These are phyloP conservation scores for Solanum sejunctum DNA, from an alignment of 257 asterid species.

Conservation along the genomic window DNA sequence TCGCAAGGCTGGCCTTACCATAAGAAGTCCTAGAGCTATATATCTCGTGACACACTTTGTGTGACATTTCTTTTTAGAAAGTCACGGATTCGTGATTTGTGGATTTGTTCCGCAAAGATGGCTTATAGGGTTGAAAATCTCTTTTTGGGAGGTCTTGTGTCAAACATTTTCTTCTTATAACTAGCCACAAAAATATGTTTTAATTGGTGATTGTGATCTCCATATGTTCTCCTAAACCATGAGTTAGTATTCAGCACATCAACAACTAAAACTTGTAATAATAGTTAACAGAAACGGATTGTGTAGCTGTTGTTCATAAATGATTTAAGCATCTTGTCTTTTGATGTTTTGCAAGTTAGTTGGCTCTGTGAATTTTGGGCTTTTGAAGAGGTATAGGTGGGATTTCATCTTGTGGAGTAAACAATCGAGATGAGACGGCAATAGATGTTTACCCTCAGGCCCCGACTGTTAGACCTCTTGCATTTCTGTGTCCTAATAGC, in stretches of 20 bases:
- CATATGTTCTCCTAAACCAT: background rate
- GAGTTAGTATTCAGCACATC: background rate
- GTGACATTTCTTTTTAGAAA: no score
- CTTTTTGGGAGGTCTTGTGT: background rate
- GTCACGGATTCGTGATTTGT: background rate
- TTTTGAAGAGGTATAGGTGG: background rate
- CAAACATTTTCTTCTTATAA: background rate
- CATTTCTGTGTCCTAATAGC: background rate
- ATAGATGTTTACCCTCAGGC: background rate
- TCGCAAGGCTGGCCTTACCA: no score
- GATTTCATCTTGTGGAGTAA: background rate
- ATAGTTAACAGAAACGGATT: background rate
- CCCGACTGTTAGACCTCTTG: background rate
- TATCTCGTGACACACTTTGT: no score
- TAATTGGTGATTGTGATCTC: background rate
- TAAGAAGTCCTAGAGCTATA: no score
- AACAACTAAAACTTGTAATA: background rate
- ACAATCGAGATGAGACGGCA: background rate
- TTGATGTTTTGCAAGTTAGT: background rate
- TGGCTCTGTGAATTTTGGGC: background rate
- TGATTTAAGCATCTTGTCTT: background rate
- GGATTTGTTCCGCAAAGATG: background rate
- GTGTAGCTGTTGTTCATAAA: background rate
- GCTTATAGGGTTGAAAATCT: background rate
- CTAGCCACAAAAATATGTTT: background rate